phyloP scores from a whole-genome alignment of 2,329 filamentous ascomycete genomes.

The Arthrinium phaeospermum region DNA sequence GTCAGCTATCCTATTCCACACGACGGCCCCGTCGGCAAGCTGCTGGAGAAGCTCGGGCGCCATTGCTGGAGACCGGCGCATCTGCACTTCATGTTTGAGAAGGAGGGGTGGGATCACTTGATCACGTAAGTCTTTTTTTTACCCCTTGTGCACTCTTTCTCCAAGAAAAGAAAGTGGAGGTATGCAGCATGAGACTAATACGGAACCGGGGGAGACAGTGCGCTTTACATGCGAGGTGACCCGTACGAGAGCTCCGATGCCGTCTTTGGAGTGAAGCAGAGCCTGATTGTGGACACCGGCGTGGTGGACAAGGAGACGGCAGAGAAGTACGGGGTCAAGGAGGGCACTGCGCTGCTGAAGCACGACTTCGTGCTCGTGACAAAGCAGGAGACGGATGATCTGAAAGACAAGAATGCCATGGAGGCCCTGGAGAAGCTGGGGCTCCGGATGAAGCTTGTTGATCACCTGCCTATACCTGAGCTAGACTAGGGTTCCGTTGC shows the following conservation, averaged over 20 bases:
- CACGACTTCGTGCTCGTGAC: slow-evolving; percentile 82
- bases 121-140: slow-evolving; percentile 72
- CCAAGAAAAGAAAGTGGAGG: slow-evolving; percentile 22
- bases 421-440: slow-evolving; percentile 72
- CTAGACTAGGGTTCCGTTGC: slow-evolving; percentile 43
- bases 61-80: slow-evolving; percentile 80
- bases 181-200: background rate
- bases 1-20: slow-evolving; percentile 86
- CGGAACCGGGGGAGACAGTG: slow-evolving; percentile 49
- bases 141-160: background rate
- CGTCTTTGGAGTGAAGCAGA: slow-evolving; percentile 86
- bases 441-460: slow-evolving; percentile 72
- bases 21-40: slow-evolving; percentile 80
- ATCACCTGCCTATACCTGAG: slow-evolving; percentile 79
- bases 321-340: slow-evolving; percentile 65
- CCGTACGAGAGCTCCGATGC: slow-evolving; percentile 84
- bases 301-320: slow-evolving; percentile 59
- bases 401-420: slow-evolving; percentile 69
- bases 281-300: slow-evolving; percentile 69
- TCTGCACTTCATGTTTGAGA: slow-evolving; percentile 90
- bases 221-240: slow-evolving; percentile 77
- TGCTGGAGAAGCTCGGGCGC: slow-evolving; percentile 69
- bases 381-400: slow-evolving; percentile 68
- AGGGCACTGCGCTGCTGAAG: slow-evolving; percentile 66
- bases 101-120: slow-evolving; percentile 77